A percentile compares a stretch with the other conserved stretches of the same genome.
phyloP scores from a whole-genome alignment of 1,139 yeast species.

The Suhomyces panamericanus region DNA sequence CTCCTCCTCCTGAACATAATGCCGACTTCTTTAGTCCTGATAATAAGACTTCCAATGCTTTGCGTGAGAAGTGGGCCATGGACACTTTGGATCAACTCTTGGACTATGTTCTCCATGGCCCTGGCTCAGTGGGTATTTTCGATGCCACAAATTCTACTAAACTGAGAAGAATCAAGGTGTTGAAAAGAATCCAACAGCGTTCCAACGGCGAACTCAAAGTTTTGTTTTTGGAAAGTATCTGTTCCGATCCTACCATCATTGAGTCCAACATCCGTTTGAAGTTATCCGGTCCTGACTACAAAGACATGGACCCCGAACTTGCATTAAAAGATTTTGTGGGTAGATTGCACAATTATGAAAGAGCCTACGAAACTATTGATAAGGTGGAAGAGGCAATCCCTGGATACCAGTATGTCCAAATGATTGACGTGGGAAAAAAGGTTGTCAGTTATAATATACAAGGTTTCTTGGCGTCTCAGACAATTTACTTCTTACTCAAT shows the following conservation, averaged over 20 bases:
- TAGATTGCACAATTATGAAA: conserved; percentile 79
- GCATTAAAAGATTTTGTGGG: conserved; percentile 83
- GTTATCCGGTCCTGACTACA: conserved; percentile 91
- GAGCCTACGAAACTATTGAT: conserved; percentile 87
- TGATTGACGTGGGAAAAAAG: conserved; percentile 94
- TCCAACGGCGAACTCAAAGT: conserved; percentile 77
- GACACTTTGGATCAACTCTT: conserved; percentile 85
- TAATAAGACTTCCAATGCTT: conserved; percentile 59
- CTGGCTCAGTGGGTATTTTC: conserved; percentile 90
- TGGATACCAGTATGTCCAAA: conserved; percentile 81
- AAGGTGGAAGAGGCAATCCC: conserved; percentile 59
- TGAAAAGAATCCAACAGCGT: conserved; percentile 68
- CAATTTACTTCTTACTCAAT: conserved; percentile 84
- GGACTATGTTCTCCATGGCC: conserved; percentile 75
- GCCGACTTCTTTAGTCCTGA: conserved; percentile 89
- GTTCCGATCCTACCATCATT: conserved; percentile 74
- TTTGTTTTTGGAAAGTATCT: conserved; percentile 80
- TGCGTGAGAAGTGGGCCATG: conserved; percentile 95
- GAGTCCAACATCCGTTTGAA: conserved; percentile 83
- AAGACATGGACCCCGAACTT: conserved; percentile 75
- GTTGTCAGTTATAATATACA: conserved; percentile 89
- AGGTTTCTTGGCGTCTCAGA: conserved; percentile 91
- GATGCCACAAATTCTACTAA: conserved; percentile 95
- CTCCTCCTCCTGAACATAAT: conserved; percentile 44
- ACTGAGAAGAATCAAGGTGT: conserved; percentile 64